Base-by-base conservation (phyloP, 2,329 filamentous ascomycete species). In the Aspergillus felis region DNA sequence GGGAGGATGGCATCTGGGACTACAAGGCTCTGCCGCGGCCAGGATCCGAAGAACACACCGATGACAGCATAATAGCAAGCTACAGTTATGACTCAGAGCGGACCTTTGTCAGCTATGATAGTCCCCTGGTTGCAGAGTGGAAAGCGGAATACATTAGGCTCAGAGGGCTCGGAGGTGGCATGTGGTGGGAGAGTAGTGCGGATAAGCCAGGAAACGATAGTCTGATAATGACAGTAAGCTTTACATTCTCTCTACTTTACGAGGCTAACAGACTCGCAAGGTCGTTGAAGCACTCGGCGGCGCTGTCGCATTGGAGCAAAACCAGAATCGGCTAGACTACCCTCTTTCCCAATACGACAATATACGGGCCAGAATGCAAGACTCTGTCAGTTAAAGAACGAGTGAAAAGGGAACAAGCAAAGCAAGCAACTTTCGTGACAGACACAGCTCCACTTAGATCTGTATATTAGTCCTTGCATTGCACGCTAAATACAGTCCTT, bases 101-200 rank as follows among this genome's bases (percentile, higher is more conserved):
- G 53, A 84, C 83, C 59, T 80, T 96, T 75, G 82, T 96, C 46
- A 88, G 82, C 56, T 96, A 94, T 63, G 89, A 92, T 70, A 92
- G 85, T 1, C 82, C 85, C 1, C 76, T 79, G 5, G 84, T 91
- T 72, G 88, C 86, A 4, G 78, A 79, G 61, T 72, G 76, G 63
- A 97, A 96, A 79, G 86, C 86, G 1, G 77, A 84, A 12, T 96
- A 86, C 71, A 84, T 97, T 69, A 83, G 81, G 68, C 72, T 83
- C 22, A 78, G 82, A 42, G 79, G 84, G 0, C 81, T 97, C 0
- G 92, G 92, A 3, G 92, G 93, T 17, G 90, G 83, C n/a, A 97
- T 97, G 92, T 97, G 91, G 91, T 95, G 90, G 90, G 92, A 97
- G 78, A 90, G 86, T 66, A 93, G 88, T 67, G 87, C 84, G 0